These are phyloP conservation scores for Sicyos baderoa DNA, from an alignment of 306 rosid species.

Conservation along the genomic window DNA sequence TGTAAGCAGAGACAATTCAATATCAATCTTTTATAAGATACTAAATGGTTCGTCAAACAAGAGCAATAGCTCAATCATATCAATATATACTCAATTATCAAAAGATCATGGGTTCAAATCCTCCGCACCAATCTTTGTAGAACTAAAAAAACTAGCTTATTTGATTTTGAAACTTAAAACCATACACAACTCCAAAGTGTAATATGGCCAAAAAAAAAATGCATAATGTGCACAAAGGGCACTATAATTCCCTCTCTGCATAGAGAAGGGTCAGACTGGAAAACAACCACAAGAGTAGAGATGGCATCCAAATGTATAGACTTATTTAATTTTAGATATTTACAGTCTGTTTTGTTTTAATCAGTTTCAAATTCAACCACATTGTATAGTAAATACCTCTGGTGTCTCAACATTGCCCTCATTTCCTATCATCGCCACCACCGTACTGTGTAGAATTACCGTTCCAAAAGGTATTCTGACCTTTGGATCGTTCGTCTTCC, in stretches of 20 bases:
- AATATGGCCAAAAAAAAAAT: neutral
- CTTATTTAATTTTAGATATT: slow-evolving; percentile 1
- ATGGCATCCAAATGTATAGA: neutral
- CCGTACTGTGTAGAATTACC: slow-evolving; percentile 61
- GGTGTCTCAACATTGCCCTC: slow-evolving; percentile 10
- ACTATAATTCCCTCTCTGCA: neutral
- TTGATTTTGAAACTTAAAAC: neutral
- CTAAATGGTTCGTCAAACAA: too few relatives aligned
- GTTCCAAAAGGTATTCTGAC: slow-evolving; percentile 48
- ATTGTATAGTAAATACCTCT: neutral
- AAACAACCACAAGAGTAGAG: neutral
- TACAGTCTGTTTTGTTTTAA: neutral
- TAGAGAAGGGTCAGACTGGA: neutral
- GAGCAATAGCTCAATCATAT: too few relatives aligned
- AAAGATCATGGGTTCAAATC: too few relatives aligned
- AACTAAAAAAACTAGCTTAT: too few relatives aligned
- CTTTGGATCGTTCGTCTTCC: slow-evolving; percentile 36
- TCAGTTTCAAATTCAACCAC: too few relatives aligned
- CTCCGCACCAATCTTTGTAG: too few relatives aligned
- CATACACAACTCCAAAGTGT: neutral
- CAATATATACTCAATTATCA: too few relatives aligned
- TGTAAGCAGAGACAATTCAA: neutral
- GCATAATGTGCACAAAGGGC: neutral
- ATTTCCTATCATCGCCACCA: slow-evolving; percentile 32
- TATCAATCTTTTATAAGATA: neutral